Conservation (phyloP, 768 basidiomycete species). For the Boletus subparvulus region DNA sequence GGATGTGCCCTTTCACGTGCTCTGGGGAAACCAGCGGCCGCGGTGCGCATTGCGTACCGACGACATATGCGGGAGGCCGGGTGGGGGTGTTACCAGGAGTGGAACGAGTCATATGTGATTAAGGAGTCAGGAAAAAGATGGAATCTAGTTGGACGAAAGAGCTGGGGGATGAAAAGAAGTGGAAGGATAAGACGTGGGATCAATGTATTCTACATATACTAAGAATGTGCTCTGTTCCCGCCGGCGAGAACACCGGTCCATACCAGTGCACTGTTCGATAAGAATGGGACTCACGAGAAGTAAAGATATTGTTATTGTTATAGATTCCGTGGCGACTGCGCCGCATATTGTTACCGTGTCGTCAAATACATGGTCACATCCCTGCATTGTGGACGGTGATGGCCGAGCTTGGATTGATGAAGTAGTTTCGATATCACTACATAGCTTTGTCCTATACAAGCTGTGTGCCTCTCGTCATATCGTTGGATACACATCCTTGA, state of each 20-base stretch:
- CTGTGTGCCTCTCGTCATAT: constrained; percentile 8
- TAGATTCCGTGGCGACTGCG: neutral
- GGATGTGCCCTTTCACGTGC: constrained; percentile 37
- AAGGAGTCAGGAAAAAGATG: neutral
- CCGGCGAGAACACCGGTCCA: neutral
- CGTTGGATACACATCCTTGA: neutral
- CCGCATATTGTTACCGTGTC: neutral
- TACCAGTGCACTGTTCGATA: constrained; percentile 10
- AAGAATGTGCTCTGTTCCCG: neutral
- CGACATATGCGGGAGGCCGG: constrained; percentile 8
- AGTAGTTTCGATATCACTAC: neutral
- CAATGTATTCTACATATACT: constrained; percentile 9
- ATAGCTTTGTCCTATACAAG: neutral
- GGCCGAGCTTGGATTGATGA: neutral
- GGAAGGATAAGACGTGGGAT: constrained; percentile 7
- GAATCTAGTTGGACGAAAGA: neutral
- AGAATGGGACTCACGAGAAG: neutral
- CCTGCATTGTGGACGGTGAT: neutral
- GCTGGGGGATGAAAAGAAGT: neutral
- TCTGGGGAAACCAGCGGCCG: constrained; percentile 31
- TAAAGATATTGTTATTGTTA: neutral
- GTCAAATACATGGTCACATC: neutral
- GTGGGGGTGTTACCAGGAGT: neutral
- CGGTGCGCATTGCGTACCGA: constrained; percentile 18
- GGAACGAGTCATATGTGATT: constrained; percentile 1